Percentiles rank a stretch among this genome's conserved stretches.
Conservation (phyloP, 2,329 filamentous ascomycete species). For the Leptographium flavum region DNA sequence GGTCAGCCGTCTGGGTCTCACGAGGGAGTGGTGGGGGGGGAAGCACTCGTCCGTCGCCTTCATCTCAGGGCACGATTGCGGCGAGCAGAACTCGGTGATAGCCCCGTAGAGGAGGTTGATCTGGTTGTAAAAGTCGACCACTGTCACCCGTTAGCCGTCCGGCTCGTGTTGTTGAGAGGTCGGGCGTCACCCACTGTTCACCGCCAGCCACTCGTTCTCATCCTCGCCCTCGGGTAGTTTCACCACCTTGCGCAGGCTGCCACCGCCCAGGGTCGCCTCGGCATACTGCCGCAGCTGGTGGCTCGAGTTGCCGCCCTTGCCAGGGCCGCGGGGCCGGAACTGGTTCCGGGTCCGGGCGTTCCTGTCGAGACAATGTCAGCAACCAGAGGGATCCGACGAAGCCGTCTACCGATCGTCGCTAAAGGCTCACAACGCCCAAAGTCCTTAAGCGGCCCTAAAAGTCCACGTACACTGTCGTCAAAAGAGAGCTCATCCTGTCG, state of each 20-base stretch:
- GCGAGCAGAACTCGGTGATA: conserved; percentile 98
- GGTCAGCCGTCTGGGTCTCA: background rate
- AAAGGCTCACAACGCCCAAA: no score
- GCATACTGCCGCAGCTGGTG: conserved; percentile 97
- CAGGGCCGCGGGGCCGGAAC: conserved; percentile 74
- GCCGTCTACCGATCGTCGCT: no score
- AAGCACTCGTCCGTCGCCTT: conserved; percentile 96
- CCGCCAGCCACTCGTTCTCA: conserved; percentile 93
- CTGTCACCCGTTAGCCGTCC: conserved; percentile 28
- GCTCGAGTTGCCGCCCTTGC: conserved; percentile 70
- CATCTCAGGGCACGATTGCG: conserved; percentile 95
- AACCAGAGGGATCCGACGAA: background rate
- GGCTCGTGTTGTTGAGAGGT: conserved; percentile 14
- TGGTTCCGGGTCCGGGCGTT: conserved; percentile 81
- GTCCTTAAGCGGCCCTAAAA: no score
- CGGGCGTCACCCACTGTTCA: conserved; percentile 57
- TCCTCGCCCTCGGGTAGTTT: conserved; percentile 96
- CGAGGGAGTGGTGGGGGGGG: no score
- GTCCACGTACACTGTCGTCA: conserved; percentile 18
- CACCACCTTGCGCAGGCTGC: conserved; percentile 89
- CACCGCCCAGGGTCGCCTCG: conserved; percentile 88
- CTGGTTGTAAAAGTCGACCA: conserved; percentile 99
- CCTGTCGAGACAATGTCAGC: conserved; percentile 27
- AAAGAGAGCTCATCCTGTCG: conserved; percentile 11
- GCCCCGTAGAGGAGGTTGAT: conserved; percentile 98